Evolutionary conservation across 148 eudicot species (phyloP).

Genomic region (Rheum nobile): DNA sequence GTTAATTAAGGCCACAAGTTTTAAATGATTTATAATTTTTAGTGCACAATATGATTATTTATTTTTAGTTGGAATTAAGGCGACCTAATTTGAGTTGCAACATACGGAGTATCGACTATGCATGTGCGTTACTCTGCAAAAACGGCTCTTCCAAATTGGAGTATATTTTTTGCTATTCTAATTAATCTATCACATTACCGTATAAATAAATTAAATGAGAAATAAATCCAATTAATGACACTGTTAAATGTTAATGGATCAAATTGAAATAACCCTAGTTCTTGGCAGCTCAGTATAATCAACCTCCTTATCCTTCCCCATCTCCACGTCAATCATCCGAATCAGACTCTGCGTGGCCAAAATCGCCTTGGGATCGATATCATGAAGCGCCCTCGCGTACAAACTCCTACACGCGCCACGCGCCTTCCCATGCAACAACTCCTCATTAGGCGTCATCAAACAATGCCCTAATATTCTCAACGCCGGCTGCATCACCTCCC

Average conservation of each 20-base stretch:
- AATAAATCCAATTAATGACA: no score
- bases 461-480: slow-evolving; percentile 82
- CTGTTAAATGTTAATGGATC: background rate
- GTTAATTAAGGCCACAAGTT: no score
- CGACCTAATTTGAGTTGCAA: no score
- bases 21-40: no score
- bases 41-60: no score
- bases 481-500: slow-evolving; percentile 75
- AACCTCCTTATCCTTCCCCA: slow-evolving; percentile 10
- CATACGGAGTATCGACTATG: no score
- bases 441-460: slow-evolving; percentile 25
- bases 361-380: slow-evolving; percentile 61
- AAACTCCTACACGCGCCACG: slow-evolving; percentile 52
- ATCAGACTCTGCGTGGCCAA: slow-evolving; percentile 61
- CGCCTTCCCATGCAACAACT: slow-evolving; percentile 37
- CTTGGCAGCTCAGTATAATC: slow-evolving; percentile 52
- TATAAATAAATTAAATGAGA: no score
- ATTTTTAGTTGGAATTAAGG: no score
- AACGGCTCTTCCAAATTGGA: no score
- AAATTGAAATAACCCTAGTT: slow-evolving; percentile 23
- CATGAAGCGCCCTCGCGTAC: slow-evolving; percentile 61
- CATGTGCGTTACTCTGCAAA: no score
- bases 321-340: slow-evolving; percentile 35
- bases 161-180: no score
- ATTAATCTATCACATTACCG: no score